phyloP scores from a whole-genome alignment of 1,139 yeast genomes.

The Suhomyces bolitotheri region DNA sequence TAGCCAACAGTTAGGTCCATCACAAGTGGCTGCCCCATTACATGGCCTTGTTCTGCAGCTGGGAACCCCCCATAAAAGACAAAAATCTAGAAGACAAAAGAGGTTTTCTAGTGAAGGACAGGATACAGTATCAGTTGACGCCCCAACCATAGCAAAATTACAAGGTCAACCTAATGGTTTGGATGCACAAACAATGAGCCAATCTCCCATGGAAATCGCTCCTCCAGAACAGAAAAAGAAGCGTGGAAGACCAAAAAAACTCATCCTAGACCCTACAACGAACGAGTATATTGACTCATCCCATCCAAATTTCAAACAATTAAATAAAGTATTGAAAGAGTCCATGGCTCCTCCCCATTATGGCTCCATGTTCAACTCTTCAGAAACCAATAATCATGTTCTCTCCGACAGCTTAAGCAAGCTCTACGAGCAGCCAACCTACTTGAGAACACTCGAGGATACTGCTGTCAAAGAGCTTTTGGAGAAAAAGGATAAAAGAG shows the following conservation, averaged over 20 bases:
- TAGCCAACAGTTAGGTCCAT: not conserved
- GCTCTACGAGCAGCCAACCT: slow-evolving; percentile 32
- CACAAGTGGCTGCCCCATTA: not conserved
- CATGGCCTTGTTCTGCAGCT: not conserved
- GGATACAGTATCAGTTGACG: not conserved
- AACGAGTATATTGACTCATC: slow-evolving; percentile 46
- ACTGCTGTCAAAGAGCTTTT: slow-evolving; percentile 42
- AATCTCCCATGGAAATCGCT: not conserved
- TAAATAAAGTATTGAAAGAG: slow-evolving; percentile 38
- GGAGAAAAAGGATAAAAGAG: slow-evolving; percentile 46
- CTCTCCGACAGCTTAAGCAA: slow-evolving; percentile 18
- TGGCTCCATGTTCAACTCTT: slow-evolving; percentile 8
- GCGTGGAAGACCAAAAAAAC: slow-evolving; percentile 49
- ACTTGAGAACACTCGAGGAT: slow-evolving; percentile 34
- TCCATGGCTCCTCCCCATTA: slow-evolving; percentile 14
- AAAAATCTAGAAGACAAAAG: not conserved
- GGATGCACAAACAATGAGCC: not conserved
- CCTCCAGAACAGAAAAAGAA: slow-evolving; percentile 29
- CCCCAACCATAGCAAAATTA: not conserved
- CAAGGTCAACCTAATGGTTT: not conserved
- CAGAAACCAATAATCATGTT: slow-evolving; percentile 2
- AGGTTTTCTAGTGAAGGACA: not conserved
- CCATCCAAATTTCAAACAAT: slow-evolving; percentile 45
- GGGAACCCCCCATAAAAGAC: not conserved
- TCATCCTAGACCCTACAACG: slow-evolving; percentile 43